Conservation (phyloP, 441 rosid genomes). For the Breynia disticha region DNA sequence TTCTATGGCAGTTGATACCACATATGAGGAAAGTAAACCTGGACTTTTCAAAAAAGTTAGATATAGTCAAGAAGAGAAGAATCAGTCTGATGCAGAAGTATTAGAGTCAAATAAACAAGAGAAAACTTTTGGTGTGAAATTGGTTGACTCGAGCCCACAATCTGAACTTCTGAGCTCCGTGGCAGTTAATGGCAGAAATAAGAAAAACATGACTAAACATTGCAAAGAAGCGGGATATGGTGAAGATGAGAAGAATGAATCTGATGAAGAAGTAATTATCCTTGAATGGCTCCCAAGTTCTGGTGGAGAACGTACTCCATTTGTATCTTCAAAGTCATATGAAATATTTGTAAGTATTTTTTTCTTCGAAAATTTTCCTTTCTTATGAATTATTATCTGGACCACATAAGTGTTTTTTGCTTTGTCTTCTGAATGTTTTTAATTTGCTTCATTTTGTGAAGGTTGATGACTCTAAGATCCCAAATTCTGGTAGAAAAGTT, state of each 20-base stretch:
- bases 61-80: slow-evolving; percentile 20
- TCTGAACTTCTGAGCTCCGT: no score
- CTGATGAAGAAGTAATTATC: slow-evolving; percentile 44
- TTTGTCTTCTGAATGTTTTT: slow-evolving; percentile 1
- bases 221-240: slow-evolving; percentile 7
- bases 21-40: no score
- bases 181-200: no score
- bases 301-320: slow-evolving; percentile 22
- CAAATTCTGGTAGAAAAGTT: not conserved
- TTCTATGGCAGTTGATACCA: no score
- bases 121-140: no score
- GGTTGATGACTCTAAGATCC: slow-evolving; percentile 12
- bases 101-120: no score
- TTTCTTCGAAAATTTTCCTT: slow-evolving; percentile 2
- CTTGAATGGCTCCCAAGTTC: slow-evolving; percentile 29
- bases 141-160: no score
- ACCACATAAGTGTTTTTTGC: slow-evolving; percentile 9
- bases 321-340: slow-evolving; percentile 22
- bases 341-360: slow-evolving; percentile 20
- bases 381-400: slow-evolving; percentile 2
- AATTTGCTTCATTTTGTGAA: not conserved
- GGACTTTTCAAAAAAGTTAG: no score
- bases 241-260: slow-evolving; percentile 21
- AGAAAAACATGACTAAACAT: no score
- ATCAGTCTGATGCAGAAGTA: slow-evolving; percentile 24